A percentile compares a stretch with the other conserved stretches of the same genome.
These are phyloP conservation scores for Perkinsus marinus DNA, from an alignment of 169 alveolate species.

Conservation along the genomic window DNA sequence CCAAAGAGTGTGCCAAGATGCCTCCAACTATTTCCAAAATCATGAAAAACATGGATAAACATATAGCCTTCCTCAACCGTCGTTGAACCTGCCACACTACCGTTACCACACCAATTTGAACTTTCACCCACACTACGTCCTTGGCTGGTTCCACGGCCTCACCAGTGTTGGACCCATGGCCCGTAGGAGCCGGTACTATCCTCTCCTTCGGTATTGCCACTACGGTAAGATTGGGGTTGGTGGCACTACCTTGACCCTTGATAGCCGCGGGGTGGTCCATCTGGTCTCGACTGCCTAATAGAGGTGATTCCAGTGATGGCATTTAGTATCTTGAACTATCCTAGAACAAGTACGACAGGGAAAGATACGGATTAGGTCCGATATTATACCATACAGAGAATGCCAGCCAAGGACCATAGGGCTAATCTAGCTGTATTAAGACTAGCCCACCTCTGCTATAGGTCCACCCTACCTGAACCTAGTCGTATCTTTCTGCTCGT, in stretches of 20 bases:
- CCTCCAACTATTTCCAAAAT: conserved; percentile 29
- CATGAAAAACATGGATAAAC: conserved; percentile 16
- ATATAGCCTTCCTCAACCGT: conserved; percentile 13
- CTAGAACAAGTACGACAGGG: too few relatives aligned
- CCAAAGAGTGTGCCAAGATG: conserved; percentile 22
- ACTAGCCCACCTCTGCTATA: too few relatives aligned
- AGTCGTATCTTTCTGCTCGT: too few relatives aligned
- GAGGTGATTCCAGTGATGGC: neutral
- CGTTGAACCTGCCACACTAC: neutral
- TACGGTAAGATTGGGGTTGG: neutral
- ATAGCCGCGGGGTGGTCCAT: neutral
- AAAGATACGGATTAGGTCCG: too few relatives aligned
- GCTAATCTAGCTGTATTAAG: too few relatives aligned
- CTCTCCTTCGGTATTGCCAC: neutral
- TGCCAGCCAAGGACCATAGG: too few relatives aligned
- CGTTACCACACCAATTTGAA: neutral
- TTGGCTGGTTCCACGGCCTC: neutral
- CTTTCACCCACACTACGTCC: neutral
- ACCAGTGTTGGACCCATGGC: neutral
- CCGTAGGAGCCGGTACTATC: neutral
- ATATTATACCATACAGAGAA: too few relatives aligned
- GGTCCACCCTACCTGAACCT: too few relatives aligned
- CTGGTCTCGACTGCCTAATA: neutral
- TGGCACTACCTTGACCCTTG: neutral
- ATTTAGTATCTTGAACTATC: neutral